These are phyloP conservation scores for Tulasnella sp. DNA, from an alignment of 768 basidiomycete species.

Conservation along the genomic window DNA sequence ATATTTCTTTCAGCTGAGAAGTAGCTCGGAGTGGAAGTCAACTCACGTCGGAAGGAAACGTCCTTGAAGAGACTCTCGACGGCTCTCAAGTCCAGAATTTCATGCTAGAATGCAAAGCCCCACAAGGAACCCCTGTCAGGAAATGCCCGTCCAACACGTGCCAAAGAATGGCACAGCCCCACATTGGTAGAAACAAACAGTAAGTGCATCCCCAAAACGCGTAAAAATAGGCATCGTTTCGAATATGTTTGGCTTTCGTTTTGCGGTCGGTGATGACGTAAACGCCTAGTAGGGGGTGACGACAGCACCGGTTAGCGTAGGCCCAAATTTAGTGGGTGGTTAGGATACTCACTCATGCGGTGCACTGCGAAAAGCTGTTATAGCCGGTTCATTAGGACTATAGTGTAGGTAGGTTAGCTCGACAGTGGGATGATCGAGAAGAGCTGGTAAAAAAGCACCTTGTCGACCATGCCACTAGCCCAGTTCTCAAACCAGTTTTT, in stretches of 20 bases:
- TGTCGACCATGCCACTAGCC: not conserved
- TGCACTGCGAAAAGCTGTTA: not conserved
- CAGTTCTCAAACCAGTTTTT: slow-evolving; percentile 5
- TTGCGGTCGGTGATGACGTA: slow-evolving; percentile 31
- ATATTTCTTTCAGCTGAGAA: not conserved
- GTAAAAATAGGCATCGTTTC: slow-evolving; percentile 65
- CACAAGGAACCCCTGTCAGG: too few relatives aligned
- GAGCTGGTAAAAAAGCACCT: not conserved
- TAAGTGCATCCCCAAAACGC: slow-evolving; percentile 66
- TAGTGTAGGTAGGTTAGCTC: not conserved
- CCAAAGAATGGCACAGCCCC: not conserved
- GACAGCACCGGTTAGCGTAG: not conserved
- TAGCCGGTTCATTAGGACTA: not conserved
- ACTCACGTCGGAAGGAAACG: slow-evolving; percentile 44
- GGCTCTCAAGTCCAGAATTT: slow-evolving; percentile 39
- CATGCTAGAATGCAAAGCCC: not conserved
- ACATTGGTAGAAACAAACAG: slow-evolving; percentile 48
- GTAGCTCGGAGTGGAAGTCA: too few relatives aligned
- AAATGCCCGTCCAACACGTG: too few relatives aligned
- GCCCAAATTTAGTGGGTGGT: not conserved
- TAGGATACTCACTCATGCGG: not conserved
- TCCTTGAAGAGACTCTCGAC: slow-evolving; percentile 47
- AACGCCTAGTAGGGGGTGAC: slow-evolving; percentile 22
- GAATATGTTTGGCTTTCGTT: slow-evolving; percentile 48
- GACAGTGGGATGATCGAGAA: not conserved